A percentile compares a stretch with the other conserved stretches of the same genome.
Evolutionary conservation across 345 rosid genomes (phyloP).

Genomic region (Eucalyptus polybractea): DNA sequence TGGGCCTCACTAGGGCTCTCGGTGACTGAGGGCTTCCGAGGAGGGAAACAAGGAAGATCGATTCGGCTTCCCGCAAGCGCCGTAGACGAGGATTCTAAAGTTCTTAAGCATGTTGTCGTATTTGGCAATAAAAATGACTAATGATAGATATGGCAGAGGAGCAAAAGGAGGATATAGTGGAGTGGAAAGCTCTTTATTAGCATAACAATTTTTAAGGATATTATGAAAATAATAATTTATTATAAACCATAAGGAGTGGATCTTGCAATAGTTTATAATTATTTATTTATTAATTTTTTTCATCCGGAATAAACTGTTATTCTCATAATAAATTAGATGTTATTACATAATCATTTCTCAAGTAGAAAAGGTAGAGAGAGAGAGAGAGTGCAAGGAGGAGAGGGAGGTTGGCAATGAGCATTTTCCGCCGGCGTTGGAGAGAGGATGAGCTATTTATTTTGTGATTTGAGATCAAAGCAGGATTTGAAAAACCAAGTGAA

Average conservation of each 20-base stretch:
- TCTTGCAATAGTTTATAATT: accelerated
- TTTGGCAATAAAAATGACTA: too few relatives aligned
- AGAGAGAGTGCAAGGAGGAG: not conserved
- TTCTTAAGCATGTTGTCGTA: too few relatives aligned
- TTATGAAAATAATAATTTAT: accelerated
- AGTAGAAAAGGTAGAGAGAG: not conserved
- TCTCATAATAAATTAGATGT: accelerated
- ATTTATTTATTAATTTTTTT: too few relatives aligned
- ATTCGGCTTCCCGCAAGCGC: too few relatives aligned
- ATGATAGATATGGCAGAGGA: too few relatives aligned
- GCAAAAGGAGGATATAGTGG: not conserved
- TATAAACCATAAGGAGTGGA: accelerated
- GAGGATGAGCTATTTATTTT: not conserved
- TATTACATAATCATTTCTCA: too few relatives aligned
- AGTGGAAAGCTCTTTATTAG: accelerated
- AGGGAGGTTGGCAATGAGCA: not conserved
- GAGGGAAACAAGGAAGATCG: too few relatives aligned
- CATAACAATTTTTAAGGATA: too few relatives aligned
- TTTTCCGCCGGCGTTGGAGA: not conserved
- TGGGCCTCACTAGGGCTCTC: too few relatives aligned
- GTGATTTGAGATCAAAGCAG: not conserved
- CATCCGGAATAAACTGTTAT: accelerated
- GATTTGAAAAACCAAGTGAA: not conserved
- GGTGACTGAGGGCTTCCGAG: too few relatives aligned
- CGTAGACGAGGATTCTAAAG: too few relatives aligned